These are phyloP conservation scores for Mucor irregularis DNA, from an alignment of 371 early-diverging fungal genomes.

Conservation along the genomic window DNA sequence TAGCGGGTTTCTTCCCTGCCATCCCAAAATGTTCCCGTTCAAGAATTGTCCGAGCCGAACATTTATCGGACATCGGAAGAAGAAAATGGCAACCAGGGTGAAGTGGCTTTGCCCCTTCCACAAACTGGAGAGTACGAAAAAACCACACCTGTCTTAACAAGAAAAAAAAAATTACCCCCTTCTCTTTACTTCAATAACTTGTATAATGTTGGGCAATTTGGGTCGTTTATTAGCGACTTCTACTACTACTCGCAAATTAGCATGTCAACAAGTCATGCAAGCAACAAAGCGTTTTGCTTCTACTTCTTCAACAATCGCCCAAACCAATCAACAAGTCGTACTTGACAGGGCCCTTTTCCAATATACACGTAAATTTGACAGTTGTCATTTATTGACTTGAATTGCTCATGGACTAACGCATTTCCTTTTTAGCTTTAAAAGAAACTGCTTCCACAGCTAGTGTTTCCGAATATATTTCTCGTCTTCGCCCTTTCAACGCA, in stretches of 20 bases:
- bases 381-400: neutral
- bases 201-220: slow-evolving; percentile 15
- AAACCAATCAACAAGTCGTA: slow-evolving; percentile 1
- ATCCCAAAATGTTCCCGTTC: neutral
- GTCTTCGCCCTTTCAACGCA: slow-evolving; percentile 38
- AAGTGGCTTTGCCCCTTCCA: slow-evolving; percentile 13
- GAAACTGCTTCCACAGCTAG: slow-evolving; percentile 15
- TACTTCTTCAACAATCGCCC: slow-evolving; percentile 1
- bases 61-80: no score
- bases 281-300: slow-evolving; percentile 16
- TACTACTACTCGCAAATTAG: no score
- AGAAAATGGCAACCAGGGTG: slow-evolving; percentile 14
- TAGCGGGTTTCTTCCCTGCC: neutral
- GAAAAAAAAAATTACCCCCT: neutral
- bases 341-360: slow-evolving; percentile 17
- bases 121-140: no score
- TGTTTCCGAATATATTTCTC: slow-evolving; percentile 38
- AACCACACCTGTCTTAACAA: no score
- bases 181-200: neutral
- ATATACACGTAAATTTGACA: neutral
- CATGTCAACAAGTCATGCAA: neutral
- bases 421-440: slow-evolving; percentile 10
- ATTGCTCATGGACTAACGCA: neutral
- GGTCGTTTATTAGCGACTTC: slow-evolving; percentile 11
- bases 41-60: neutral